Conservation (phyloP, 495 filamentous ascomycete species). For the Trichocladium uniseriatum region DNA sequence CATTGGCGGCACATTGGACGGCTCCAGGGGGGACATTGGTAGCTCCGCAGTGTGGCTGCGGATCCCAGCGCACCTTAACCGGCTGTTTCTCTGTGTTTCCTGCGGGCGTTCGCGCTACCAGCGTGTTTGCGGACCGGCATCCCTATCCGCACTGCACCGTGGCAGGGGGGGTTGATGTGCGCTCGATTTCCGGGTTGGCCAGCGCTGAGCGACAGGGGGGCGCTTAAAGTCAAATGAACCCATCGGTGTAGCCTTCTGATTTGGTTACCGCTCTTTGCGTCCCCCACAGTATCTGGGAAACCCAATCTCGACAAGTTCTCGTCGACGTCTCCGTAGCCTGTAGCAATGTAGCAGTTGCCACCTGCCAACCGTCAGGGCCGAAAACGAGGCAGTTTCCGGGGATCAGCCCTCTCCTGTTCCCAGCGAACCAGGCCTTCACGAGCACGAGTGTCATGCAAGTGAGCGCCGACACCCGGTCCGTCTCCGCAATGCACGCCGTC, state of each 20-base stretch:
- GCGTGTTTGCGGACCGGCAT: conserved; percentile 4
- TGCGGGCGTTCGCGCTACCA: background rate
- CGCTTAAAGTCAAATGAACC: conserved; percentile 4
- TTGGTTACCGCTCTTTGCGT: background rate
- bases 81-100: too few species aligned
- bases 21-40: conserved; percentile 4
- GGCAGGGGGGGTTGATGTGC: background rate
- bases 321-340: too few species aligned
- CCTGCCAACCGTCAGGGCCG: background rate
- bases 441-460: too few species aligned
- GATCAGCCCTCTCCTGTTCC: too few species aligned
- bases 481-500: too few species aligned
- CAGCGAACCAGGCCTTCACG: too few species aligned
- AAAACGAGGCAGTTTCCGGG: background rate
- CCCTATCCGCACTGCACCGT: conserved; percentile 7
- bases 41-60: conserved; percentile 13
- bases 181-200: conserved; percentile 4
- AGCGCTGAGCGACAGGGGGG: background rate
- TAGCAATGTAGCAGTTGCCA: conserved; percentile 9
- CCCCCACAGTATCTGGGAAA: background rate
- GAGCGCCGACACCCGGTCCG: too few species aligned
- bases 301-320: background rate
- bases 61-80: conserved; percentile 5
- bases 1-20: too few species aligned
- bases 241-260: background rate